Base-by-base conservation (phyloP, 176 grass and related monocot species). In the Rhipidocladum racemiflorum region DNA sequence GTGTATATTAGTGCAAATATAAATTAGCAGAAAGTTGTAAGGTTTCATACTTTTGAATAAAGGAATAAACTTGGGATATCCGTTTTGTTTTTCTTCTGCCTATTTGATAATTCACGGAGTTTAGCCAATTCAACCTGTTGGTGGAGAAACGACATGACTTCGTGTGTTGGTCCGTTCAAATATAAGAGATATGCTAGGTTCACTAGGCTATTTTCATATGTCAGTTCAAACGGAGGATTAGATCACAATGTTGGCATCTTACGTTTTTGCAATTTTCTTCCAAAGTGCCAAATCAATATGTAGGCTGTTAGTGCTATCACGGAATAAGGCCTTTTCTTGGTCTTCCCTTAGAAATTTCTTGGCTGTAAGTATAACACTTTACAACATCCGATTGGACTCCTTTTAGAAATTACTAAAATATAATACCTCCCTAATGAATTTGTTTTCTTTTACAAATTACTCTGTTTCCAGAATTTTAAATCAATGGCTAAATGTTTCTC, bases 11-110 rank as follows among this genome's bases (percentile, higher is more conserved):
- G 29, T 40, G 20, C 69, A 13, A 9, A 74, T 63, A 74, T 53
- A 74, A 51, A 50, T 83, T 36, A 50, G 32, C 29, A 51, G 9
- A 51, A 74, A n/a, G 81, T 83, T 70, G 28, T 51, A 65, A 45
- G 57, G 59, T 63, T 74, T n/a, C 43, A 51, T 65, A 39, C 54
- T 13, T 60, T 35, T 43, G 68, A 75, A 74, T 54, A 36, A 63
- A 65, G 57, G 70, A 83, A 74, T 74, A 83, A 83, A 65, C 81
- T 72, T 54, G 30, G 16, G 44, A 28, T n/a, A 74, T 39, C 56
- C 35, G 32, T 39, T 74, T 64, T 73, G 8, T 21, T 65, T 62
- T 63, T 8, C 42, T 83, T 21, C 14, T 34, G 4, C 43, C n/a
- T 27, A 28, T 63, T 73, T 29, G 14, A 21, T 50, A 14, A 15